These are phyloP conservation scores for Mycosphaerella sp. DNA, from an alignment of 2,329 filamentous ascomycete genomes.

Conservation along the genomic window DNA sequence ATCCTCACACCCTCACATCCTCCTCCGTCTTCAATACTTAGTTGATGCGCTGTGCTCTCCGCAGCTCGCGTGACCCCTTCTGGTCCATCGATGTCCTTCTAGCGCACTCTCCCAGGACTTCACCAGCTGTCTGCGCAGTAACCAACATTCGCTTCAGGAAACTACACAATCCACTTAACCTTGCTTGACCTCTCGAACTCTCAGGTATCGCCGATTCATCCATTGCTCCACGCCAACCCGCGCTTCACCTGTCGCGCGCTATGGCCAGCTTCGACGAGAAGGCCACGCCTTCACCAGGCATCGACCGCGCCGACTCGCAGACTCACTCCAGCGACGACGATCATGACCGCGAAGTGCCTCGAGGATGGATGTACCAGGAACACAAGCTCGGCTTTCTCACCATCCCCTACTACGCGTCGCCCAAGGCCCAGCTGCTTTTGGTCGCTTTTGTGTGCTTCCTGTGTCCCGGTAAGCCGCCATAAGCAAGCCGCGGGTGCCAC, in stretches of 20 bases:
- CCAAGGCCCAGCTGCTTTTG: slow-evolving; percentile 44
- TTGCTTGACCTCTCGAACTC: no score
- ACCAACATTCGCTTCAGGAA: neutral
- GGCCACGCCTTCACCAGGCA: slow-evolving; percentile 14
- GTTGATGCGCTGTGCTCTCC: neutral
- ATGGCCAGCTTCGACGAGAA: slow-evolving; percentile 19
- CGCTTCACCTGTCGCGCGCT: neutral
- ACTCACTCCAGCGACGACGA: slow-evolving; percentile 13
- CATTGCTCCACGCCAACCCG: neutral
- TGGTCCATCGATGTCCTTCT: neutral
- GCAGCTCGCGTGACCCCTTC: slow-evolving; percentile 5
- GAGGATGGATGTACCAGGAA: slow-evolving; percentile 45
- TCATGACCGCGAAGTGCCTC: slow-evolving; percentile 27
- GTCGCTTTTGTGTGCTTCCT: slow-evolving; percentile 50
- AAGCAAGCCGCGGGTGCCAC: neutral
- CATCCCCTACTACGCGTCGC: slow-evolving; percentile 47
- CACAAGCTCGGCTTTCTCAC: slow-evolving; percentile 38
- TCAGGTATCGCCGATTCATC: no score
- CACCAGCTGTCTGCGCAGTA: neutral
- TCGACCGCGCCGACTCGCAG: slow-evolving; percentile 9
- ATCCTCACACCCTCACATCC: no score
- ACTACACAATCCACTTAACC: neutral
- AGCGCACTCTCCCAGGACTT: neutral
- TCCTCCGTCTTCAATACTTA: neutral
- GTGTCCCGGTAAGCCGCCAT: slow-evolving; percentile 39